These are phyloP conservation scores for Huiozyma naganishii DNA, from an alignment of 805 yeast species.

Conservation along the genomic window DNA sequence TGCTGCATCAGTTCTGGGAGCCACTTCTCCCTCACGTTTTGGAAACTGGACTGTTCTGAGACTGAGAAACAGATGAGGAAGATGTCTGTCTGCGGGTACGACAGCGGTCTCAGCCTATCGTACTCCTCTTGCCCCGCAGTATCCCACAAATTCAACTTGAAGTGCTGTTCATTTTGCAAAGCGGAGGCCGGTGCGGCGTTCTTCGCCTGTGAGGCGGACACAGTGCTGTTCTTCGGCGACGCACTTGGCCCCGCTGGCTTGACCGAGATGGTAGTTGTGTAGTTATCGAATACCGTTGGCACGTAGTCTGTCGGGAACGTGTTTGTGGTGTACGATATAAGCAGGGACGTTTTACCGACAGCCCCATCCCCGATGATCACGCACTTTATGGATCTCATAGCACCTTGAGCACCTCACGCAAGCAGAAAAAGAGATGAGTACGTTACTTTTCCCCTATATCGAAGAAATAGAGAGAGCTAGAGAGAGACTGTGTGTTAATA, in stretches of 20 bases:
- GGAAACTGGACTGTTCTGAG: constrained; percentile 68
- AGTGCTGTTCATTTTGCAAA: constrained; percentile 30
- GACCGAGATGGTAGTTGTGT: constrained; percentile 68
- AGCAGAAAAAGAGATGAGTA: neutral
- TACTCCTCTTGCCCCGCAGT: constrained; percentile 94
- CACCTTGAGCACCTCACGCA: too few relatives aligned
- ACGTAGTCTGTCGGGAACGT: constrained; percentile 89
- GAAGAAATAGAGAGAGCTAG: too few relatives aligned
- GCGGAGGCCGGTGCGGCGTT: neutral
- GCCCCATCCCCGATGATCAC: constrained; percentile 95
- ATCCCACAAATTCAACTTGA: constrained; percentile 86
- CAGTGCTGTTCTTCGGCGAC: neutral
- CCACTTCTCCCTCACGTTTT: constrained; percentile 74
- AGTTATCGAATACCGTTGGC: constrained; percentile 90
- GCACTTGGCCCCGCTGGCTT: constrained; percentile 5
- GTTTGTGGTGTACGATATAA: constrained; percentile 83
- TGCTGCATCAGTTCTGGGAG: constrained; percentile 81
- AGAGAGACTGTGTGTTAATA: too few relatives aligned
- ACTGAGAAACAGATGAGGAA: constrained; percentile 80
- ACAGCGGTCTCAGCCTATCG: constrained; percentile 78
- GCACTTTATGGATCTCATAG: constrained; percentile 82
- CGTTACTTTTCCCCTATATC: neutral
- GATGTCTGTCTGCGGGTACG: constrained; percentile 87
- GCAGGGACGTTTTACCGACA: constrained; percentile 84
- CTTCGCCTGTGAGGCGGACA: neutral